Base-by-base conservation (phyloP, 129 eudicot genomes). In the Flaveria ramosissima region DNA sequence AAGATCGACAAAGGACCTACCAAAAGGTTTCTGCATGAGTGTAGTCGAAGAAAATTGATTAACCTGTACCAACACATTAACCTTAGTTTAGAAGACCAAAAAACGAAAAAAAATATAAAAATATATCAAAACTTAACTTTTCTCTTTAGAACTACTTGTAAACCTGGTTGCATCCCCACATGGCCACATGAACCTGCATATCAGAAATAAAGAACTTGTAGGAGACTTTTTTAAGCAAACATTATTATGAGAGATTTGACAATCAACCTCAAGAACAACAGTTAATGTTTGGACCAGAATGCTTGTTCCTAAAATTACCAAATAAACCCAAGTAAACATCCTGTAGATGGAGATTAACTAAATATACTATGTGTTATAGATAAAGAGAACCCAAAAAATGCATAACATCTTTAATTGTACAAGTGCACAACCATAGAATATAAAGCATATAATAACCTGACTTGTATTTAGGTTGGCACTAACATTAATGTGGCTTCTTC, bases 91-190 rank as follows among this genome's bases (percentile, higher is more conserved):
- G 39, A 32, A 4, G 39, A 32, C 7, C 6, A 5, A 32, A 32
- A 32, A 39, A n/a, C 0, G 4, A 27, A 27, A 4, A 27, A 27
- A 52, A 1, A 50, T 48, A 27, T 52, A 41, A 56, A 15, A 19
- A 17, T 26, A 6, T 6, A 9, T 3, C 63, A 13, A 10, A 32
- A 76, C 15, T 21, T 24, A 92, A 96, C 97, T 88, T 92, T 92
- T 76, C 82, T 87, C 79, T 82, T 89, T 60, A 92, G 68, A 10
- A 85, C 87, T 70, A 89, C 96, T 84, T 88, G 83, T 77, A 88
- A 93, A 52, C 93, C 97, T 72, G 96, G 93, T 84, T 92, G 96
- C 51, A 96, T 87, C 61, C 97, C n/a, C n/a, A n/a, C n/a, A n/a
- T n/a, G n/a, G n/a, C 98, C 16, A 93, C 85, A 63, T 86, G 93